A percentile compares a stretch with the other conserved stretches of the same genome.
Conservation (phyloP, 192 early-diverging fungal genomes). For the Coemansia sp. region DNA sequence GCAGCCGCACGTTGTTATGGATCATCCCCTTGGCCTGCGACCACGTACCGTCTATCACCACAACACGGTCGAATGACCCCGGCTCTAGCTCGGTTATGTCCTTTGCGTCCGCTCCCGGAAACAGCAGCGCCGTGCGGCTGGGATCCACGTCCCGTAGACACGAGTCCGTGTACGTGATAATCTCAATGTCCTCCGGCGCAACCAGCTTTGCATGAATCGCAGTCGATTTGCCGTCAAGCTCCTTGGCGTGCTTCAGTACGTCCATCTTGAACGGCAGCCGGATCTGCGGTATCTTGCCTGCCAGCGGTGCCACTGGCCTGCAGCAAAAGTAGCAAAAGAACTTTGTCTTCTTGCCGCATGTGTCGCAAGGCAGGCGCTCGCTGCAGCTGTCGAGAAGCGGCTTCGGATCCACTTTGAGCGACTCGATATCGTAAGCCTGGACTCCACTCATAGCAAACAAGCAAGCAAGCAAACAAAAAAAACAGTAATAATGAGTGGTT, state of each 20-base stretch:
- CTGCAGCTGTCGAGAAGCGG: slow-evolving; percentile 40
- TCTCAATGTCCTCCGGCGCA: slow-evolving; percentile 66
- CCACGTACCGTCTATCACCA: slow-evolving; percentile 98
- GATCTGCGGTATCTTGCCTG: slow-evolving; percentile 61
- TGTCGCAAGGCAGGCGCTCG: slow-evolving; percentile 58
- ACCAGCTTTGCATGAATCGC: slow-evolving; percentile 82
- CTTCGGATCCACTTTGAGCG: slow-evolving; percentile 24
- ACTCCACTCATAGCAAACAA: slow-evolving; percentile 19
- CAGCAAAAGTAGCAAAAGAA: slow-evolving; percentile 78
- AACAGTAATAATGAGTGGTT: no score
- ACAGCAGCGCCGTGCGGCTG: slow-evolving; percentile 72
- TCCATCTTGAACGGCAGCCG: slow-evolving; percentile 72
- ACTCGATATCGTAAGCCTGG: slow-evolving; percentile 36
- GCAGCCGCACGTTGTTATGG: slow-evolving; percentile 53
- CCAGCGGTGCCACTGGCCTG: slow-evolving; percentile 54
- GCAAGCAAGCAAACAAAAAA: neutral
- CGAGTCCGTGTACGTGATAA: slow-evolving; percentile 58
- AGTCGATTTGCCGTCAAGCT: slow-evolving; percentile 85
- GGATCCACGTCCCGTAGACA: slow-evolving; percentile 67
- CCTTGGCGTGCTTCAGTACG: slow-evolving; percentile 79
- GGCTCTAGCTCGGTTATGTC: slow-evolving; percentile 69
- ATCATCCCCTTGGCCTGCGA: slow-evolving; percentile 72
- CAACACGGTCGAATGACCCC: slow-evolving; percentile 66
- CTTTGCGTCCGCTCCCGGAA: slow-evolving; percentile 78
- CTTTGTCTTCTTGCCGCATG: slow-evolving; percentile 66